Evolutionary conservation across 768 basidiomycete genomes (phyloP), one percentile per base, ranked within the genome.

Genomic region (Solioccasus polychromus): DNA sequence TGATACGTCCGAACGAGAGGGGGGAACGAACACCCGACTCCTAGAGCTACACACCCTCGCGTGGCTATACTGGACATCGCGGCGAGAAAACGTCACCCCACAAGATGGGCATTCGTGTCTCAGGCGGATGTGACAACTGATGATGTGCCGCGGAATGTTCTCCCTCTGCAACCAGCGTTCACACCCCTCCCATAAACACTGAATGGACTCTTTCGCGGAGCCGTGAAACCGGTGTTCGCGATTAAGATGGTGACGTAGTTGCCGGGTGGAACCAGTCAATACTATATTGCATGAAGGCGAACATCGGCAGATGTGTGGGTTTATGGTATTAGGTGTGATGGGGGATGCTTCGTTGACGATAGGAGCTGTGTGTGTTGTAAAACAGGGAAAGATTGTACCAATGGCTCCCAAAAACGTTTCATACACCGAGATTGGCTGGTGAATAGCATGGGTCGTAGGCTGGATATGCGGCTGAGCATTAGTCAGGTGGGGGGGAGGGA

Each of bases 71-170:
- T 20, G 44, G 39, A 61, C 60, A 26, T 61, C 60, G 8, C 34
- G 24, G 4, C 60, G 60, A 35, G 60, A 59, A 23, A 62, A 51
- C 10, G 22, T 5, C 4, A 47, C 1, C 1, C 54, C 49, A 30
- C 60, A 61, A 2, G 1, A n/a, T 2, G 0, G 10, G 29, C 60
- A 61, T 4, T 1, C 2, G 35, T 51, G 48, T 32, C 41, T 42
- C 11, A 54, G 39, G 2, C 22, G 43, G 15, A 62, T 28, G 29
- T 61, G 60, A 20, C 44, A 7, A 0, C 47, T n/a, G 2, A 54
- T 15, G 5, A 61, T 52, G 18, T 61, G 60, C 8, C 60, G 45
- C 0, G 58, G 44, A 3, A 61, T 19, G 11, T 28, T 62, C 26
- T 62, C 60, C 11, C 42, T 28, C 24, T 52, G 57, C 7, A 61